Evolutionary conservation across 805 yeast genomes (phyloP).

Genomic region (Saturnispora halmiae): DNA sequence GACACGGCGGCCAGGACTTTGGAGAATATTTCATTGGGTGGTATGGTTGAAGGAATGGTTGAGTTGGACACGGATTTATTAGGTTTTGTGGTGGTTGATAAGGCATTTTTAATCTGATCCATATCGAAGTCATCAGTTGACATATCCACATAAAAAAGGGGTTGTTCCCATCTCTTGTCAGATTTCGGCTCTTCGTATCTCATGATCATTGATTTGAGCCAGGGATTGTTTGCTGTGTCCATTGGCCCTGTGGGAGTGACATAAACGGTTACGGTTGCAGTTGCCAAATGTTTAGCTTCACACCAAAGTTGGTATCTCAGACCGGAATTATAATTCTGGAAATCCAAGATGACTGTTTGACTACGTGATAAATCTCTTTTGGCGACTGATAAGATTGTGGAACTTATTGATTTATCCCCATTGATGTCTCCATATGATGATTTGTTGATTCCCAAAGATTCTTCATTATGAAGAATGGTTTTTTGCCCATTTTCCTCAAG

Average conservation of each 20-base stretch:
- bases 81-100: slow-evolving; percentile 5
- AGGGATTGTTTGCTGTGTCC: slow-evolving; percentile 39
- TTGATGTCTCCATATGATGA: slow-evolving; percentile 60
- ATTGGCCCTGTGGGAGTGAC: slow-evolving; percentile 41
- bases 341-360: slow-evolving; percentile 75
- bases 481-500: slow-evolving; percentile 47
- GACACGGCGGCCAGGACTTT: slow-evolving; percentile 1
- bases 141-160: slow-evolving; percentile 61
- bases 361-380: slow-evolving; percentile 65
- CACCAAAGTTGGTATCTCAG: slow-evolving; percentile 90
- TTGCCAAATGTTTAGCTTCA: slow-evolving; percentile 77
- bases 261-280: slow-evolving; percentile 78
- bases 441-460: slow-evolving; percentile 62
- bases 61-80: slow-evolving; percentile 8
- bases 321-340: slow-evolving; percentile 86
- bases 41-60: slow-evolving; percentile 5
- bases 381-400: slow-evolving; percentile 80
- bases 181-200: slow-evolving; percentile 91
- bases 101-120: slow-evolving; percentile 51
- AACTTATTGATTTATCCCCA: slow-evolving; percentile 74
- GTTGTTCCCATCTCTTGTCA: slow-evolving; percentile 87
- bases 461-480: slow-evolving; percentile 70
- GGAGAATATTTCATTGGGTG: background rate
- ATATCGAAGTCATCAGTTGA: slow-evolving; percentile 49
- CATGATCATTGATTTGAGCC: slow-evolving; percentile 60